Evolutionary conservation across 805 yeast genomes (phyloP).

Genomic region (Ogataea saltuana): DNA sequence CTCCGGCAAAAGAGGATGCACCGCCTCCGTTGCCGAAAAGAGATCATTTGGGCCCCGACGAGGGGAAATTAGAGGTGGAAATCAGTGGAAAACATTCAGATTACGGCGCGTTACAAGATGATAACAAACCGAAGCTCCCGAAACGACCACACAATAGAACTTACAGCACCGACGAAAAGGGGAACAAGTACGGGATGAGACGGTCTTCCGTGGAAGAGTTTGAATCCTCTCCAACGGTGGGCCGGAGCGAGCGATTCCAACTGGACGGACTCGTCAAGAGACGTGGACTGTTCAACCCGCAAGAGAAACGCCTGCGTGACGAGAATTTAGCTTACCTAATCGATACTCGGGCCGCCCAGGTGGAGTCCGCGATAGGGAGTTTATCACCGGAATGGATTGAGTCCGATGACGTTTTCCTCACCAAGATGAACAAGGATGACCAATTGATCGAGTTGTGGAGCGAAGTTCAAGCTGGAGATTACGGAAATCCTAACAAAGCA

Average conservation of each 20-base stretch:
- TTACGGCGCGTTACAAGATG: background rate
- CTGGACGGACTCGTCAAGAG: background rate
- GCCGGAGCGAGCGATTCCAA: background rate
- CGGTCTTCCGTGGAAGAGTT: slow-evolving; percentile 19
- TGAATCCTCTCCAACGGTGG: slow-evolving; percentile 14
- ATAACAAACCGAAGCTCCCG: slow-evolving; percentile 14
- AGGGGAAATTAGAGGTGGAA: background rate
- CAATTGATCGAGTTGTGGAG: slow-evolving; percentile 24
- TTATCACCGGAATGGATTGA: slow-evolving; percentile 15
- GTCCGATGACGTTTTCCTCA: slow-evolving; percentile 22
- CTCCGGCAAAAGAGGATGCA: background rate
- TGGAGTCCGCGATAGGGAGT: slow-evolving; percentile 13
- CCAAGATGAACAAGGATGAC: slow-evolving; percentile 23
- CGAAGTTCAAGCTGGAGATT: slow-evolving; percentile 24
- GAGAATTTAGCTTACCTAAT: slow-evolving; percentile 15
- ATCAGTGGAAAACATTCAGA: background rate
- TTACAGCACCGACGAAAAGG: background rate
- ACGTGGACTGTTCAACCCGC: background rate
- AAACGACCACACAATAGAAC: slow-evolving; percentile 11
- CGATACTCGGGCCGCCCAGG: slow-evolving; percentile 15
- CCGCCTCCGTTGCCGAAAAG: slow-evolving; percentile 11
- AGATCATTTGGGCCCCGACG: background rate
- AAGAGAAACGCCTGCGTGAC: slow-evolving; percentile 3
- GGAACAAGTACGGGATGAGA: slow-evolving; percentile 13
- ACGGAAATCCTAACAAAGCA: slow-evolving; percentile 20